phyloP scores from a whole-genome alignment of 345 rosid genomes.

The Kernera saxatilis region DNA sequence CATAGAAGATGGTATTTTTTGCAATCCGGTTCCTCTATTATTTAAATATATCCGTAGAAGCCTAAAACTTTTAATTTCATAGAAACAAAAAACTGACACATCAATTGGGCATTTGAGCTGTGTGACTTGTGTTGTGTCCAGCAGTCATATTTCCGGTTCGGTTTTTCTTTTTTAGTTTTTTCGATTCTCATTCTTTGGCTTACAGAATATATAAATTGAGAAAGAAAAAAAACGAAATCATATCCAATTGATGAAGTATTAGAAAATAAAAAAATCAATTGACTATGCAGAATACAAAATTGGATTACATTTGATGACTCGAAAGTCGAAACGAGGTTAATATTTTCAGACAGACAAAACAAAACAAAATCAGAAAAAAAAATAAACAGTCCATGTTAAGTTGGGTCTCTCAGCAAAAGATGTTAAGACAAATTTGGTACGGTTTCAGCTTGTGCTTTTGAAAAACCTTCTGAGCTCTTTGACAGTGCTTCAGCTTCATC shows the following conservation, averaged over 20 bases:
- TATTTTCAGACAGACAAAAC: constrained; percentile 7
- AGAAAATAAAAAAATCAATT: not conserved
- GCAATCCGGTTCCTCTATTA: not conserved
- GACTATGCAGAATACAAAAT: constrained; percentile 14
- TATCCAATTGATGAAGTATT: not conserved
- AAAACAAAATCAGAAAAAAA: not conserved
- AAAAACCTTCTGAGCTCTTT: constrained; percentile 21
- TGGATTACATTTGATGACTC: constrained; percentile 9
- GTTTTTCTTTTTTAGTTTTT: too few relatives aligned
- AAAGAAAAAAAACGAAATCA: not conserved
- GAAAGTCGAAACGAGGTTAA: not conserved
- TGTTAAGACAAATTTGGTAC: constrained; percentile 20
- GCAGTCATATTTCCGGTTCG: not conserved
- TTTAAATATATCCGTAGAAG: not conserved
- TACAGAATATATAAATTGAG: not conserved
- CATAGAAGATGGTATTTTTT: not conserved
- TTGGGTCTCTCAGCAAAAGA: not conserved
- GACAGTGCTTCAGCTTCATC: constrained; percentile 27
- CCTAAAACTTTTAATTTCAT: not conserved
- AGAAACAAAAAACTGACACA: not conserved
- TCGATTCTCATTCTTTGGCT: not conserved
- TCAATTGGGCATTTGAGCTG: not conserved
- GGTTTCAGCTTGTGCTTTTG: constrained; percentile 17
- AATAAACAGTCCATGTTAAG: constrained; percentile 1
- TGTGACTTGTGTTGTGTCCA: not conserved